A percentile compares a stretch with the other conserved stretches of the same genome.
phyloP scores from a whole-genome alignment of 306 rosid species.

The Senna tora region DNA sequence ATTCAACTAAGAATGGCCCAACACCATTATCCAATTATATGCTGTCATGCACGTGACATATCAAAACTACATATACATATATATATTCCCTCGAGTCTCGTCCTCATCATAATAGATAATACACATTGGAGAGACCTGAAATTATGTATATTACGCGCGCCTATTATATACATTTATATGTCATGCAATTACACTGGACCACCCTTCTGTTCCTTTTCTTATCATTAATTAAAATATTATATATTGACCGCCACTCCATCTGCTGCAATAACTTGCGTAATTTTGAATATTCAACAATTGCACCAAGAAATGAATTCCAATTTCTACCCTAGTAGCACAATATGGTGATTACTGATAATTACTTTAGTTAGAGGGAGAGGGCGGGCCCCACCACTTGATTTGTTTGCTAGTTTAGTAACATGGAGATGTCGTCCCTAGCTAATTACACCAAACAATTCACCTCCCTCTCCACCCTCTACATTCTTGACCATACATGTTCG shows the following conservation, averaged over 20 bases:
- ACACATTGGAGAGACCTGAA: slow-evolving; percentile 35
- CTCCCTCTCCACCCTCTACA: slow-evolving; percentile 32
- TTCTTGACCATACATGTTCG: slow-evolving; percentile 50
- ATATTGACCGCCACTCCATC: background rate
- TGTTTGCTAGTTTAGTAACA: slow-evolving; percentile 68
- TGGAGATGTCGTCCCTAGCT: slow-evolving; percentile 71
- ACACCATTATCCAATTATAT: slow-evolving; percentile 44
- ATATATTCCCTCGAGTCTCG: too few species aligned
- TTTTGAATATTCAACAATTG: background rate
- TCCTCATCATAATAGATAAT: slow-evolving; percentile 30
- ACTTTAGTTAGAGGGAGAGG: background rate
- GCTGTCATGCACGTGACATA: slow-evolving; percentile 73
- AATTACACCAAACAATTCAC: slow-evolving; percentile 49
- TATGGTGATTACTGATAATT: background rate
- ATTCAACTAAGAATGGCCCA: slow-evolving; percentile 57
- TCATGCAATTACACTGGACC: slow-evolving; percentile 29
- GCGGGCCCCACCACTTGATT: slow-evolving; percentile 52
- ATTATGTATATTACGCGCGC: too few species aligned
- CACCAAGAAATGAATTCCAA: background rate
- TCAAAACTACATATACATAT: slow-evolving; percentile 35
- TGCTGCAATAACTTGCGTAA: background rate
- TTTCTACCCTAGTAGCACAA: background rate
- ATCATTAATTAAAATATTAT: background rate
- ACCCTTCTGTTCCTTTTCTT: slow-evolving; percentile 21
- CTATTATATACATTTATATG: too few species aligned